Conservation (phyloP, 2,329 filamentous ascomycete genomes). For the Sclerotinia nivalis region DNA sequence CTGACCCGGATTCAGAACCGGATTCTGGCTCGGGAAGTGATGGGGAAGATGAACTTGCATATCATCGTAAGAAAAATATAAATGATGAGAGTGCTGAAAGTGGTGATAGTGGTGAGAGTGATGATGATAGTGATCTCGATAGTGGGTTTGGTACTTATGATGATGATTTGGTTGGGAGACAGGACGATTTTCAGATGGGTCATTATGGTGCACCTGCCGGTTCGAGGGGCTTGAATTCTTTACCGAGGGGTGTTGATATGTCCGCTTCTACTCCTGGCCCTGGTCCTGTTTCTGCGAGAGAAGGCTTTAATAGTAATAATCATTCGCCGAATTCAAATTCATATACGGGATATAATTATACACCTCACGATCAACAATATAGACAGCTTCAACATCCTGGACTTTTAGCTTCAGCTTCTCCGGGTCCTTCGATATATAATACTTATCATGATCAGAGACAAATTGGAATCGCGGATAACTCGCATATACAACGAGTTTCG, state of each 20-base stretch:
- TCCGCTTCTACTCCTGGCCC: background rate
- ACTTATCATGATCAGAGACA: background rate
- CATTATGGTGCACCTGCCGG: background rate
- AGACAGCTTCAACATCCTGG: background rate
- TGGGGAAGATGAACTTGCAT: background rate
- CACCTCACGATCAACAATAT: background rate
- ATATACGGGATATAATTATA: background rate
- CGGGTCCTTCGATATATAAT: background rate
- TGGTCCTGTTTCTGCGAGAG: background rate
- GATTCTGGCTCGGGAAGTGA: background rate
- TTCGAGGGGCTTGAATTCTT: background rate
- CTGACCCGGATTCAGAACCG: background rate
- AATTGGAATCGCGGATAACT: background rate
- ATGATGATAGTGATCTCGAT: constrained; percentile 18
- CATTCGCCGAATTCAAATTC: background rate
- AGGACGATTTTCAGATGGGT: background rate
- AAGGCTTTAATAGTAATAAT: background rate
- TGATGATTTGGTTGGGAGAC: background rate
- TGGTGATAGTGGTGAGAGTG: background rate
- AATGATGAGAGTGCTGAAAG: background rate
- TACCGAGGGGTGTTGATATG: no score
- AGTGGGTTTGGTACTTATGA: constrained; percentile 12
- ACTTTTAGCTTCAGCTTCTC: background rate
- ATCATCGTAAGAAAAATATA: background rate
- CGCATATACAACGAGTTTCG: background rate